Evolutionary conservation across 768 basidiomycete genomes (phyloP).

Genomic region (Pleurotus tuoliensis): DNA sequence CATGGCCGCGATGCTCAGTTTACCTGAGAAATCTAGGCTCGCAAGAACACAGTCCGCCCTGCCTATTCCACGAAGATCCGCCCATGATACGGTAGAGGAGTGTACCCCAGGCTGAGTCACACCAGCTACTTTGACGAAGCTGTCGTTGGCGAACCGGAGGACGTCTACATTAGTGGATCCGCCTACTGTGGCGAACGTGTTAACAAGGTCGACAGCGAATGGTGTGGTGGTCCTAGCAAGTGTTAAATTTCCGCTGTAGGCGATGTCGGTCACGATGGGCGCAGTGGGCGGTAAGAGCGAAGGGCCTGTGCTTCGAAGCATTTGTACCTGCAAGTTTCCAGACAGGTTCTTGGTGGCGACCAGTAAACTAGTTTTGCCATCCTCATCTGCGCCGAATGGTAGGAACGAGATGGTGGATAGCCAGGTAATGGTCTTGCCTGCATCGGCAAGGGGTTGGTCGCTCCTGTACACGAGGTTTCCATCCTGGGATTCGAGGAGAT

Average conservation of each 20-base stretch:
- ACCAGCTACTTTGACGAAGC: not conserved
- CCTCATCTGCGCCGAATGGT: constrained; percentile 1
- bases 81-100: constrained; percentile 1
- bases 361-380: constrained; percentile 3
- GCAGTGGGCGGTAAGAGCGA: not conserved
- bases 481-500: constrained; percentile 3
- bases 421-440: not conserved
- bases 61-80: constrained; percentile 2
- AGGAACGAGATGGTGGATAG: not conserved
- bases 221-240: not conserved
- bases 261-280: not conserved
- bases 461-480: not conserved
- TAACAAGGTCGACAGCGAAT: not conserved
- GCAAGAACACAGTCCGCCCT: not conserved
- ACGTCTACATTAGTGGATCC: constrained; percentile 1
- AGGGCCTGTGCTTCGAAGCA: constrained; percentile 5
- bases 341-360: constrained; percentile 2
- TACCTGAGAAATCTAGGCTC: not conserved
- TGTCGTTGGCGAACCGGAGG: constrained; percentile 3
- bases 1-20: not conserved
- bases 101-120: constrained; percentile 3
- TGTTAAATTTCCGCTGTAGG: not conserved
- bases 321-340: constrained; percentile 3
- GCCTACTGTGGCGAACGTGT: not conserved
- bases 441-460: not conserved